Base-by-base conservation (phyloP, 805 yeast genomes). In the Ogataea philodendri region DNA sequence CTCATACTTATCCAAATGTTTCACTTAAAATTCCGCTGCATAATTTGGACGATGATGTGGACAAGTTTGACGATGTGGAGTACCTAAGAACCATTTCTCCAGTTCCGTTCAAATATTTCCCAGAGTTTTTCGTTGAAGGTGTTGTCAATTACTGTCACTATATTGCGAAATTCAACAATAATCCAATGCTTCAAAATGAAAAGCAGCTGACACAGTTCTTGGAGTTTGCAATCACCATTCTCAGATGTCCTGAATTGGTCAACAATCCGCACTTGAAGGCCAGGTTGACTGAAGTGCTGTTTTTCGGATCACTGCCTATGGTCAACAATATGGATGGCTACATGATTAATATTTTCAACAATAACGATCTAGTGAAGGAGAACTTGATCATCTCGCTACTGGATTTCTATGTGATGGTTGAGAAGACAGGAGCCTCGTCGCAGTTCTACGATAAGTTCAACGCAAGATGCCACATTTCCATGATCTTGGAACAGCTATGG, bases 391-490 rank as follows among this genome's bases (percentile, higher is more conserved):
- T 85, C 52, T 84, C 96, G 1, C 69, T 93, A 38, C 71, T 93
- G 61, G 94, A 87, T 51, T 84, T 88, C 44, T 93, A 90, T 59
- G 95, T 93, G 22, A 86, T 85, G 70, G 89, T 90, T 32, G 99
- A 93, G 59, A 88, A 85, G 53, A 93, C 98, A 0, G 98, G 98
- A 7, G 83, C 96, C 2, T 81, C 90, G 6, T 79, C 94, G 0
- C 97, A 93, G 61, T 93, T 90, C 56, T 90, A 90, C 59, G 99
- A 93, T 60, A 93, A 93, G 62, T 93, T 93, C 65, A 89, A 87
- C 59, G 76, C 86, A 27, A 74, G 98, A 58, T 90, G 79, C 60
- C 82, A 86, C 55, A 85, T 93, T 18, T 83, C 96, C 1, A 75
- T 75, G 30, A 82, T 93, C 21, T 64, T 93, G 51, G 90, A 87